Percentiles rank a stretch among this genome's conserved stretches.
Evolutionary conservation across 1,284 basidiomycete genomes (phyloP).

Genomic region (Filobasidium uniguttulatum): DNA sequence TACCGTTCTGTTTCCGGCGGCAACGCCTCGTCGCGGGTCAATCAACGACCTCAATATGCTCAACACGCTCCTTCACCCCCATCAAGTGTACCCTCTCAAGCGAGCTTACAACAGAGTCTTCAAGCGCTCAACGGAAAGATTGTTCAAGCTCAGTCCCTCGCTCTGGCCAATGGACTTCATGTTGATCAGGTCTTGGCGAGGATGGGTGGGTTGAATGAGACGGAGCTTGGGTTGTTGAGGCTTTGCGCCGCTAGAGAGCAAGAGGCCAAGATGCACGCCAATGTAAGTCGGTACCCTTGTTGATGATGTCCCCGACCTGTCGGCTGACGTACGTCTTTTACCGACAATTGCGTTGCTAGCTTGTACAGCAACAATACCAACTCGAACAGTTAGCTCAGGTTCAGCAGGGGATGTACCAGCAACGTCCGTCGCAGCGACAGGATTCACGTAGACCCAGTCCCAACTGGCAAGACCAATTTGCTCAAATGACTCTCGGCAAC

Average conservation of each 20-base stretch:
- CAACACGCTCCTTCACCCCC: too few relatives aligned
- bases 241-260: constrained; percentile 8
- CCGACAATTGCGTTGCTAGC: too few relatives aligned
- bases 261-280: constrained; percentile 9
- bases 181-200: constrained; percentile 11
- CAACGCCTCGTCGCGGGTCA: too few relatives aligned
- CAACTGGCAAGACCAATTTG: too few relatives aligned
- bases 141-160: constrained; percentile 12
- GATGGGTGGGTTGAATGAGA: constrained; percentile 13
- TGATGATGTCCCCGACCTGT: neutral
- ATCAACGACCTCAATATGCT: too few relatives aligned
- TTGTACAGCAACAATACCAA: constrained; percentile 3
- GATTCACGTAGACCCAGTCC: too few relatives aligned
- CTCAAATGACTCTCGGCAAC: too few relatives aligned
- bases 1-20: too few relatives aligned
- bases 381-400: neutral
- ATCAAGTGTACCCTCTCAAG: too few relatives aligned
- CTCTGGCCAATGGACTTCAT: constrained; percentile 7
- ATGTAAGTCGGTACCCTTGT: neutral
- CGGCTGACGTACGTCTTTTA: neutral
- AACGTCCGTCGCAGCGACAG: neutral
- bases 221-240: constrained; percentile 11
- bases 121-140: constrained; percentile 13
- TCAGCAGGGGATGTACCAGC: neutral
- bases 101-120: constrained; percentile 4